A percentile compares a stretch with the other conserved stretches of the same genome.
phyloP scores from a whole-genome alignment of 2,329 filamentous ascomycete genomes.

The Colletotrichum filicis region DNA sequence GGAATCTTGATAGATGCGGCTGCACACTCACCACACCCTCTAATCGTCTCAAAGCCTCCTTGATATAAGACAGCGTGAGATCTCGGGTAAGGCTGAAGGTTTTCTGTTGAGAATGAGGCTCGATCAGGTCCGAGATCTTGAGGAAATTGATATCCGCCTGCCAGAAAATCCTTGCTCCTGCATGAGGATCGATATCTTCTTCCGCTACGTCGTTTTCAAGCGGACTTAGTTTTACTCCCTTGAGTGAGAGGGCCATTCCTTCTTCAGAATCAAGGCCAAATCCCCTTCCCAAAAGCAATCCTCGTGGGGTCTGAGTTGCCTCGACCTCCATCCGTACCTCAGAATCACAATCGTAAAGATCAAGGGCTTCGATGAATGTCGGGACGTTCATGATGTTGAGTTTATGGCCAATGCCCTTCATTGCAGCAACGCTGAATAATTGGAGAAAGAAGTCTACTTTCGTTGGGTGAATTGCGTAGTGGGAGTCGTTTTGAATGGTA shows the following conservation, averaged over 20 bases:
- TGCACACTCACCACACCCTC: background rate
- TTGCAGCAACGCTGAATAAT: slow-evolving; percentile 18
- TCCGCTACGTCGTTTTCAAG: slow-evolving; percentile 1
- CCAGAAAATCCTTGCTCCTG: slow-evolving; percentile 18
- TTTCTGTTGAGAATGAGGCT: background rate
- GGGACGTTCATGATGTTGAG: slow-evolving; percentile 26
- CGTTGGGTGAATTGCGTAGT: slow-evolving; percentile 6
- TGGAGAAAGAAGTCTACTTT: slow-evolving; percentile 21
- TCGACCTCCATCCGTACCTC: slow-evolving; percentile 5
- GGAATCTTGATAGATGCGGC: background rate
- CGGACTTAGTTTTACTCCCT: slow-evolving; percentile 6
- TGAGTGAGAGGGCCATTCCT: background rate
- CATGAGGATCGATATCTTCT: slow-evolving; percentile 9
- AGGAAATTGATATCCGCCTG: slow-evolving; percentile 19
- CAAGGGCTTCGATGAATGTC: slow-evolving; percentile 7
- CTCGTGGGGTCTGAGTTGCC: slow-evolving; percentile 6
- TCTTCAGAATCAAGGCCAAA: background rate
- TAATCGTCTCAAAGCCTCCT: background rate
- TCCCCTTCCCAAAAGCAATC: slow-evolving; percentile 1
- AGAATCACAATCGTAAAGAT: background rate
- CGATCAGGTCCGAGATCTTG: background rate
- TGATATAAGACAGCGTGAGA: background rate
- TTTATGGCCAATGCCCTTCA: slow-evolving; percentile 10
- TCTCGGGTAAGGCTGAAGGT: background rate
- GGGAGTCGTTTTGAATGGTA: background rate